phyloP scores from a whole-genome alignment of 768 basidiomycete genomes.

The Coprinopsis marcescibilis region DNA sequence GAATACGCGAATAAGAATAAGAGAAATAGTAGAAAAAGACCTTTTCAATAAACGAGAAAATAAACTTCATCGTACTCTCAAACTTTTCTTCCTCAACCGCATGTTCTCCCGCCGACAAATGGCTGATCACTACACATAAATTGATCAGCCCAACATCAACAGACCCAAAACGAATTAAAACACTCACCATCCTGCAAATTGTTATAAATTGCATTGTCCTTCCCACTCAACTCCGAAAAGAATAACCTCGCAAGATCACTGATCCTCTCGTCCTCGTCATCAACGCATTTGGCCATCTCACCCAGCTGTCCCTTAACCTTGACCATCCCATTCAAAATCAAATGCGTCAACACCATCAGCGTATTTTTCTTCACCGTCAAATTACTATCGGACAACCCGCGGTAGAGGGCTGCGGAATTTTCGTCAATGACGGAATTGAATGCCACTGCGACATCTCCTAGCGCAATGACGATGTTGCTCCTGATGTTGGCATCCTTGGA shows the following conservation, averaged over 20 bases:
- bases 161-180: neutral
- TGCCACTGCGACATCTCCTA: slow-evolving; percentile 97
- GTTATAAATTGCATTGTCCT: slow-evolving; percentile 99
- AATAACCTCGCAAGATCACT: slow-evolving; percentile 96
- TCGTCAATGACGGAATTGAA: slow-evolving; percentile 97
- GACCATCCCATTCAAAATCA: slow-evolving; percentile 98
- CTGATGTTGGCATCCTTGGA: slow-evolving; percentile 86
- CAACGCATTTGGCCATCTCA: slow-evolving; percentile 99
- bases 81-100: slow-evolving; percentile 91
- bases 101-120: slow-evolving; percentile 84
- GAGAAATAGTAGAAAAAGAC: slow-evolving; percentile 30
- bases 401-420: slow-evolving; percentile 93
- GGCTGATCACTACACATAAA: slow-evolving; percentile 86
- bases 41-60: slow-evolving; percentile 97
- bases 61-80: slow-evolving; percentile 89
- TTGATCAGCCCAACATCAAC: too few species aligned
- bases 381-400: slow-evolving; percentile 83
- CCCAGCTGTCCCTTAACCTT: slow-evolving; percentile 99
- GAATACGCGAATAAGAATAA: neutral
- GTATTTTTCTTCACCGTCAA: slow-evolving; percentile 98
- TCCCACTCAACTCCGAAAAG: slow-evolving; percentile 92
- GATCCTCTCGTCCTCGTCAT: slow-evolving; percentile 83
- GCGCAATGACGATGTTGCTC: slow-evolving; percentile 94
- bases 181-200: slow-evolving; percentile 88
- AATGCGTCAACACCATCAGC: slow-evolving; percentile 94